phyloP scores from a whole-genome alignment of 73 alveolate species.

The Effrenium voratum region DNA sequence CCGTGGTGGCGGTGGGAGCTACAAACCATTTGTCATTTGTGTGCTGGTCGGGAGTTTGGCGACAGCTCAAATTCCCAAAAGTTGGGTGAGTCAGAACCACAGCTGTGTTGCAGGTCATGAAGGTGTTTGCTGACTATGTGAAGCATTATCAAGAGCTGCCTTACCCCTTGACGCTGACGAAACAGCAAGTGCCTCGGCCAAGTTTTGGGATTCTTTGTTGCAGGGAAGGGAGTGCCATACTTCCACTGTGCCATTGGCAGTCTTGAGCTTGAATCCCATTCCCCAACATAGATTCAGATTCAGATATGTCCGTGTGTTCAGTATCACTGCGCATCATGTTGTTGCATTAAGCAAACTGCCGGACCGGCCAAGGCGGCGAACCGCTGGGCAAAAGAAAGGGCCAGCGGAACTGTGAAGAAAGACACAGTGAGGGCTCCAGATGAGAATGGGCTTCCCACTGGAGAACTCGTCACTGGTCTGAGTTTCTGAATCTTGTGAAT shows the following conservation, averaged over 20 bases:
- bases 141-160: not conserved
- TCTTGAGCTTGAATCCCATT: too few relatives aligned
- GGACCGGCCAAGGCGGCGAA: not conserved
- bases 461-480: not conserved
- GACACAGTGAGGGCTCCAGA: not conserved
- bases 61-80: too few relatives aligned
- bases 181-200: not conserved
- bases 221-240: too few relatives aligned
- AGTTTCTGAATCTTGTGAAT: not conserved
- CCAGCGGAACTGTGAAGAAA: not conserved
- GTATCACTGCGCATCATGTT: too few relatives aligned
- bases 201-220: too few relatives aligned
- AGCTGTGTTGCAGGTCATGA: not conserved
- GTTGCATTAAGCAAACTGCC: not conserved
- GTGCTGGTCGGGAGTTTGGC: too few relatives aligned
- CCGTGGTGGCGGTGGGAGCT: too few relatives aligned
- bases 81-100: too few relatives aligned
- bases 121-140: not conserved
- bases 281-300: too few relatives aligned
- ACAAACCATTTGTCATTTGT: too few relatives aligned
- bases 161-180: not conserved
- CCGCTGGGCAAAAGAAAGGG: not conserved
- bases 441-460: not conserved
- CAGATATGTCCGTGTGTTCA: too few relatives aligned
- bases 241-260: too few relatives aligned